phyloP scores from a whole-genome alignment of 352 stramenopile genomes.

The Pilasporangium apinafurcum region DNA sequence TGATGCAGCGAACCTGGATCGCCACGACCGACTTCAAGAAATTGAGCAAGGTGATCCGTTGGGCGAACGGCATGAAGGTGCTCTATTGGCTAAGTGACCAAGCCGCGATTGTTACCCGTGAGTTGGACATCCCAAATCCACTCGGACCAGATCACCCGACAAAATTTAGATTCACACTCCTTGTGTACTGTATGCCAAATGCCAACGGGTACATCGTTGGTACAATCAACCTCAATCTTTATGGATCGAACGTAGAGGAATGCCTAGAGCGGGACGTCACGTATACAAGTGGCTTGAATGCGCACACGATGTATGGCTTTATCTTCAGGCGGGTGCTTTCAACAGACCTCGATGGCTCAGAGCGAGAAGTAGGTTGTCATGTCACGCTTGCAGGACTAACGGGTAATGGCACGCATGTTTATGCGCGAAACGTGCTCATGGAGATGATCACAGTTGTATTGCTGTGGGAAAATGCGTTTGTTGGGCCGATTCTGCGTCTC shows the following conservation, averaged over 20 bases:
- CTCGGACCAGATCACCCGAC: constrained; percentile 4
- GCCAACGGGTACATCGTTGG: constrained; percentile 8
- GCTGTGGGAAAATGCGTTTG: constrained; percentile 21
- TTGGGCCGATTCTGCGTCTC: constrained; percentile 10
- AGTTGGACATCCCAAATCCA: constrained; percentile 17
- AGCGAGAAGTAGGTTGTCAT: constrained; percentile 10
- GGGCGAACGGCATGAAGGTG: constrained; percentile 34
- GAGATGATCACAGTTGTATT: constrained; percentile 24
- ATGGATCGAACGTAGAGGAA: constrained; percentile 11
- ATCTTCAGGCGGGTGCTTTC: too few relatives aligned
- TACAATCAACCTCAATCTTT: constrained; percentile 22
- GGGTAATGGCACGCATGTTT: constrained; percentile 14
- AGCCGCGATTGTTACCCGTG: constrained; percentile 11
- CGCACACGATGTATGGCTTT: constrained; percentile 22
- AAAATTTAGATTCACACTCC: constrained; percentile 15
- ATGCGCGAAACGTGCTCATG: constrained; percentile 26
- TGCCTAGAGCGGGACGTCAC: constrained; percentile 10
- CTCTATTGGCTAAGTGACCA: constrained; percentile 20
- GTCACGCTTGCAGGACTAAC: constrained; percentile 19
- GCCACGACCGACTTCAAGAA: constrained; percentile 11
- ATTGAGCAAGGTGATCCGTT: constrained; percentile 21
- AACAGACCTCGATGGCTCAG: neutral
- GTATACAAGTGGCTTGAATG: constrained; percentile 9
- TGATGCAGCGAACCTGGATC: constrained; percentile 24
- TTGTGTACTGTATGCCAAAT: constrained; percentile 8